Base-by-base conservation (phyloP, 2,329 filamentous ascomycete species). In the Raffaelea deltoideospora region DNA sequence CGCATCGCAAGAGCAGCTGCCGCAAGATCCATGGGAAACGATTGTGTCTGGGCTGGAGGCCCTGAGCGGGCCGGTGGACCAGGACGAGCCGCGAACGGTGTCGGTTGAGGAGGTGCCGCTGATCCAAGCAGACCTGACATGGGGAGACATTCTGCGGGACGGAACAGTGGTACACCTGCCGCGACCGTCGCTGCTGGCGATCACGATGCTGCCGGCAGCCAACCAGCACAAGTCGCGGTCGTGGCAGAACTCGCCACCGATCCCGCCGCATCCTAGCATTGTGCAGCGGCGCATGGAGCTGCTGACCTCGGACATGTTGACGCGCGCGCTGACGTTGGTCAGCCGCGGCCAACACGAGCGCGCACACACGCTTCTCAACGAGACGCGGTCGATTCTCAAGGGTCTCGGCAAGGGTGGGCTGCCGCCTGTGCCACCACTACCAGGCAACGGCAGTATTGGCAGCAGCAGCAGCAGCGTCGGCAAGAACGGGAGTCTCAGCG, bases 261-360 rank as follows among this genome's bases (percentile, higher is more conserved):
- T 98, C 43, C 90, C 90, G 13, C 88, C 90, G 32, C 90, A 96
- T 53, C 87, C 90, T 5, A 84, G 79, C 43, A 86, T 98, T 41
- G 88, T 98, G 7, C 90, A 98, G 59, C 75, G 90, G 29, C 80
- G 90, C 32, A 98, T 98, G 90, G 90, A 98, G 58, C 67, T 98
- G 22, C 70, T 98, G 37, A 96, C 90, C 3, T 96, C 88, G 2
- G 90, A 98, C 54, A 98, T 98, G 90, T 71, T 98, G 44, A 93
- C 85, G 8, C 72, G 90, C 40, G 87, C 90, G 13, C 63, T 98
- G 42, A 94, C 86, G 0, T 70, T 98, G 17, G 87, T 96, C 17
- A 84, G 84, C 41, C 76, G 86, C 27, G 85, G 84, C 24, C 88
- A 96, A 58, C 84, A 95, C 53, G 90, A 98, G 50, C 80, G 87